Base-by-base conservation (phyloP, 1,284 basidiomycete genomes). In the Mycena sp. region DNA sequence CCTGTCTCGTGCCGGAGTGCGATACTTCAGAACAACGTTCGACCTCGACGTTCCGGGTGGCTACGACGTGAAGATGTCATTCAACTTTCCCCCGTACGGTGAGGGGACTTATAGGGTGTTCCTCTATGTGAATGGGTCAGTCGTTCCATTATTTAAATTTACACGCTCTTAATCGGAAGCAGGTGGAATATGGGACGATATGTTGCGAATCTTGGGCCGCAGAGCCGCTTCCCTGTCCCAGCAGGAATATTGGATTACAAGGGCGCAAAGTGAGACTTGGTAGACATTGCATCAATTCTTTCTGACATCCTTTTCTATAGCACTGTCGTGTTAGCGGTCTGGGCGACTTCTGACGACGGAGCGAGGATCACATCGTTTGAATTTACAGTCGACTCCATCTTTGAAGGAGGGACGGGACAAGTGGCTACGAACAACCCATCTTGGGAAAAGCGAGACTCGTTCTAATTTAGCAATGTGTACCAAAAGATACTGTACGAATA, bases 101-200 rank as follows among this genome's bases (percentile, higher is more conserved):
- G 80, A 77, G 2, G 83, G 87, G 66, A 82, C 88, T 21, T 94
- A 92, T 71, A 82, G 92, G 29, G 90, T 88, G 3, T 79, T 87
- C 51, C 65, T 94, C 56, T 94, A 90, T 64, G 89, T 94, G 35
- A 94, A 94, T 70, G 92, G 92, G 26, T 94, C 37, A 88, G 86
- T 88, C 25, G 48, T 52, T 65, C 41, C 82, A 35, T 16, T 32
- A 4, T 55, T 41, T 2, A 48, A 72, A 17, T 37, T 21, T 29
- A 37, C 43, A 21, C 28, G 32, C 17, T 19, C 44, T 69, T 81
- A 53, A 79, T 79, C 60, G 74, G 79, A 12, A 78, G 79, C 57
- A 80, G 79, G 12, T 81, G 80, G 62, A 78, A 80, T 52, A 80
- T 80, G 58, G 80, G 80, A 46, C 77, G 77, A 77, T 80, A 76